phyloP scores from a whole-genome alignment of 257 asterid species.

The Eustoma russellianum region DNA sequence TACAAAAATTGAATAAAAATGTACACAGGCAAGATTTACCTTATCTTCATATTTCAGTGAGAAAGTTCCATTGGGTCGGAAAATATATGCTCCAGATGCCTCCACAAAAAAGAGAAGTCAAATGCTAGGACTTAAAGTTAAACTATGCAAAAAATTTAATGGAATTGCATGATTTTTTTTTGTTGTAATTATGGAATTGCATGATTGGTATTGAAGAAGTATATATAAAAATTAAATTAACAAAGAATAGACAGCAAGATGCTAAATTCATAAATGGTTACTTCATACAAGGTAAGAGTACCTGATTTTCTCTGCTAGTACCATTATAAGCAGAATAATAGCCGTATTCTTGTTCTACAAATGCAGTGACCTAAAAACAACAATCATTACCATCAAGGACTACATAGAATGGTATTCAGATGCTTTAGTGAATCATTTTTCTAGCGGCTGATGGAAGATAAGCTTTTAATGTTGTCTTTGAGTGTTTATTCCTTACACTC shows the following conservation, averaged over 20 bases:
- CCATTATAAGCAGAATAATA: conserved; percentile 75
- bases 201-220: no score
- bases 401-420: no score
- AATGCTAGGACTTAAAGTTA: no score
- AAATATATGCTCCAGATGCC: conserved; percentile 87
- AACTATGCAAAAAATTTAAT: no score
- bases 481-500: background rate
- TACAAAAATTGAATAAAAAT: background rate
- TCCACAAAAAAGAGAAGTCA: conserved; percentile 20
- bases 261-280: background rate
- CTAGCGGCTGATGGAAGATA: no score
- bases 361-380: conserved; percentile 26
- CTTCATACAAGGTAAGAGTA: conserved; percentile 16
- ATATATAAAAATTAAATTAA: no score
- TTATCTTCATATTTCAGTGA: conserved; percentile 41
- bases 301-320: conserved; percentile 67
- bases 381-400: no score
- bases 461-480: no score
- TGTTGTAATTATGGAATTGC: no score
- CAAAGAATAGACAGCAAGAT: background rate
- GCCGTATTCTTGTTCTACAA: conserved; percentile 44
- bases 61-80: conserved; percentile 72
- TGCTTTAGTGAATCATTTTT: no score
- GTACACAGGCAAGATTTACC: conserved; percentile 23
- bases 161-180: no score